A percentile compares a stretch with the other conserved stretches of the same genome.
Conservation (phyloP, 2,329 filamentous ascomycete species). For the Teratosphaeria gauchensis region DNA sequence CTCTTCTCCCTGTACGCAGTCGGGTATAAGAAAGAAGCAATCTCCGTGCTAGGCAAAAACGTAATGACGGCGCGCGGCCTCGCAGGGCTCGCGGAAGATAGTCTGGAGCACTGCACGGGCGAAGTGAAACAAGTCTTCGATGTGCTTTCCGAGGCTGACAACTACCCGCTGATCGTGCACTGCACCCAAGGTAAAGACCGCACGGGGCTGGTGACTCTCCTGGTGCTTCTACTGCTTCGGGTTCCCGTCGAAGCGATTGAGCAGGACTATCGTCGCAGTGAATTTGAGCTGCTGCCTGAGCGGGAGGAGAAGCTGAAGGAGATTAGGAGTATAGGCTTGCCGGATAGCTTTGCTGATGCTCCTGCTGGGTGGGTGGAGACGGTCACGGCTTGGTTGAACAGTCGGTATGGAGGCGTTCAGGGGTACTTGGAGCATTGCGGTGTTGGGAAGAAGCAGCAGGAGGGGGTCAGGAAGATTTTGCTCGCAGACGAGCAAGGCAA, state of each 20-base stretch:
- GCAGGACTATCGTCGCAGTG: slow-evolving; percentile 62
- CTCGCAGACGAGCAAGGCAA: background rate
- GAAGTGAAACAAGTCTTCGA: slow-evolving; percentile 50
- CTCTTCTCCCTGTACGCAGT: slow-evolving; percentile 54
- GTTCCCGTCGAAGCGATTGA: slow-evolving; percentile 52
- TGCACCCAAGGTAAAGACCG: slow-evolving; percentile 88
- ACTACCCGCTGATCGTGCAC: slow-evolving; percentile 62
- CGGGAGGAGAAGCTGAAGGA: slow-evolving; percentile 56
- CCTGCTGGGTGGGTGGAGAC: slow-evolving; percentile 53
- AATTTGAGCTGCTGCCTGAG: slow-evolving; percentile 51
- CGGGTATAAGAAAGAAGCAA: slow-evolving; percentile 59
- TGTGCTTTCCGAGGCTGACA: slow-evolving; percentile 37
- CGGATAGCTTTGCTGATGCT: slow-evolving; percentile 62
- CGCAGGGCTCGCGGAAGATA: slow-evolving; percentile 58
- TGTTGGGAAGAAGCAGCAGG: slow-evolving; percentile 28
- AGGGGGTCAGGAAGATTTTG: slow-evolving; percentile 26
- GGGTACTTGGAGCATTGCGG: slow-evolving; percentile 58
- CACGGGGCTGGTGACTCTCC: slow-evolving; percentile 60
- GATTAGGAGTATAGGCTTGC: slow-evolving; percentile 60
- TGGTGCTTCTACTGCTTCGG: slow-evolving; percentile 56
- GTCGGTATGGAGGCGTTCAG: slow-evolving; percentile 56
- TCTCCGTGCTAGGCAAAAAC: slow-evolving; percentile 57
- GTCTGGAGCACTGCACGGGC: slow-evolving; percentile 54
- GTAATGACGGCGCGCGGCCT: slow-evolving; percentile 67
- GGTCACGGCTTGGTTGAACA: slow-evolving; percentile 49